These are phyloP conservation scores for Amanita rubescens DNA, from an alignment of 768 basidiomycete species.

Conservation along the genomic window DNA sequence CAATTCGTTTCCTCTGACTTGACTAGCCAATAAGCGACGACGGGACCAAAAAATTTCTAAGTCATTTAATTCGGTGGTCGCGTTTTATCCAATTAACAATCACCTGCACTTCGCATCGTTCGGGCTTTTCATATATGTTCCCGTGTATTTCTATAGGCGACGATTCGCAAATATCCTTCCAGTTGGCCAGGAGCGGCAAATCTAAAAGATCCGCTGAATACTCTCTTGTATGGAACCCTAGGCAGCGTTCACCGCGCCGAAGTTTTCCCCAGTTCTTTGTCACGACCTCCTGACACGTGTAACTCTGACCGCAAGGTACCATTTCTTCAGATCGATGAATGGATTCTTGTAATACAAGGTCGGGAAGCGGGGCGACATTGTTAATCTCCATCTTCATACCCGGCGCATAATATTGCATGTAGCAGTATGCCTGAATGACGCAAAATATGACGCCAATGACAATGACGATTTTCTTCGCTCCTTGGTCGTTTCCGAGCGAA, in stretches of 20 bases:
- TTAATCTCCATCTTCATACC: background rate
- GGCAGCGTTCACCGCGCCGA: slow-evolving; percentile 17
- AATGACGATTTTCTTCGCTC: slow-evolving; percentile 3
- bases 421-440: background rate
- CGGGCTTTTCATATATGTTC: slow-evolving; percentile 14
- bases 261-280: slow-evolving; percentile 20
- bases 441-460: background rate
- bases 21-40: slow-evolving; percentile 25
- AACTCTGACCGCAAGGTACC: background rate
- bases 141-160: slow-evolving; percentile 23
- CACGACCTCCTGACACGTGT: background rate
- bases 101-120: slow-evolving; percentile 23
- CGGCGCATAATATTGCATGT: background rate
- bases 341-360: too few species aligned
- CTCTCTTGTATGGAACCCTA: slow-evolving; percentile 21
- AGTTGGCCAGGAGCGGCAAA: slow-evolving; percentile 20
- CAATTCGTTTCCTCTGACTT: slow-evolving; percentile 21
- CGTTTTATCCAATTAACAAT: background rate
- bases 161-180: slow-evolving; percentile 19
- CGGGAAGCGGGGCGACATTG: background rate
- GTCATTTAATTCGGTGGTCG: background rate
- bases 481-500: slow-evolving; percentile 27
- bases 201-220: slow-evolving; percentile 24
- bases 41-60: slow-evolving; percentile 22
- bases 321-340: background rate